phyloP scores from a whole-genome alignment of 306 rosid species.

The Castanopsis chinensis region DNA sequence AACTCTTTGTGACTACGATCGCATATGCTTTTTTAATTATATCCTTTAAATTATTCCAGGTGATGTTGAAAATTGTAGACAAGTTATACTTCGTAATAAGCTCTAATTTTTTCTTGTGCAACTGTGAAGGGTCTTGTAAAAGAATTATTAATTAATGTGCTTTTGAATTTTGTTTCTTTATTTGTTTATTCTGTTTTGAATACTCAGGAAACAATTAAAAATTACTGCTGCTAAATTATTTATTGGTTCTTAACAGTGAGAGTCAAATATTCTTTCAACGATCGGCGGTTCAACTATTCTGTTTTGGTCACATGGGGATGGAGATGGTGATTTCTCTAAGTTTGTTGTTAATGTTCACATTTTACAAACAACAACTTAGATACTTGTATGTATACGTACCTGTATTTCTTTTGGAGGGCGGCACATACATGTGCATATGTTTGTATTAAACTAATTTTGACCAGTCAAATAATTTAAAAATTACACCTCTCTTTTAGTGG shows the following conservation, averaged over 20 bases:
- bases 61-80: too few relatives aligned
- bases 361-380: background rate
- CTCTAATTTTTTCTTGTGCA: too few relatives aligned
- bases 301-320: constrained; percentile 25
- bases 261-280: constrained; percentile 32
- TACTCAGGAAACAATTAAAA: too few relatives aligned
- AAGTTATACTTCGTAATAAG: too few relatives aligned
- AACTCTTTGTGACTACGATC: too few relatives aligned
- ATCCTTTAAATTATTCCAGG: too few relatives aligned
- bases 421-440: background rate
- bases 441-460: background rate
- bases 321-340: background rate
- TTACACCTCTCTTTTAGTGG: background rate
- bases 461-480: background rate
- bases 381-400: too few relatives aligned
- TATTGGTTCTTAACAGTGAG: constrained; percentile 6
- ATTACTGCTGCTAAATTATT: background rate
- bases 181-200: too few relatives aligned
- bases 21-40: too few relatives aligned
- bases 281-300: constrained; percentile 18
- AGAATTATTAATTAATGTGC: too few relatives aligned
- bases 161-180: too few relatives aligned
- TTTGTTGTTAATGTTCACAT: constrained; percentile 22
- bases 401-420: background rate
- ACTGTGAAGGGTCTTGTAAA: too few relatives aligned